A percentile compares a stretch with the other conserved stretches of the same genome.
Conservation (phyloP, 2,329 filamentous ascomycete genomes). For the Diaporthe caulivora region DNA sequence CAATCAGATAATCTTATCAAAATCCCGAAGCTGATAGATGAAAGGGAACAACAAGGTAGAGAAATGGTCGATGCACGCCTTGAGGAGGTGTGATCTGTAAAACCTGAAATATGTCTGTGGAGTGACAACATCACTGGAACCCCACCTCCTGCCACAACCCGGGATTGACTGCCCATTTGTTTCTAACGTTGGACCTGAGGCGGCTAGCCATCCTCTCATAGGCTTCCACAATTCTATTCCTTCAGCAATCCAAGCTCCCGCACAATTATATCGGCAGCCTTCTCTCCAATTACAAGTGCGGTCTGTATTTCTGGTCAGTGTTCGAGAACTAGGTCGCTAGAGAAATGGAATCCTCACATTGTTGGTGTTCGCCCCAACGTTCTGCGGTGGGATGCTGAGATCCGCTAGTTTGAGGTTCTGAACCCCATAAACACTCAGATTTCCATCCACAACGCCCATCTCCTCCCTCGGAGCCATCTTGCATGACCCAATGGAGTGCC, state of each 20-base stretch:
- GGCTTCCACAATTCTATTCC: neutral
- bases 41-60: too few species aligned
- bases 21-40: too few species aligned
- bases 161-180: neutral
- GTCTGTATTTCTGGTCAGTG: constrained; percentile 50
- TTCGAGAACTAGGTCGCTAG: constrained; percentile 47
- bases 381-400: constrained; percentile 52
- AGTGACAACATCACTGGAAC: neutral
- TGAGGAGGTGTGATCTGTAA: neutral
- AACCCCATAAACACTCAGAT: constrained; percentile 58
- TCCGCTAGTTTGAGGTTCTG: constrained; percentile 56
- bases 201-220: neutral
- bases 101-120: neutral
- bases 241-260: constrained; percentile 34
- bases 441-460: constrained; percentile 57
- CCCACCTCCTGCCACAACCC: neutral
- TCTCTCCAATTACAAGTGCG: constrained; percentile 59
- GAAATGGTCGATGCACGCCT: neutral
- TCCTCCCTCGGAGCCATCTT: constrained; percentile 58
- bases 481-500: constrained; percentile 59
- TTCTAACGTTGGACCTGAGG: neutral
- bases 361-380: constrained; percentile 59
- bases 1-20: neutral
- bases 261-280: constrained; percentile 50
- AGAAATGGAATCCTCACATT: constrained; percentile 42